phyloP scores from a whole-genome alignment of 2,329 filamentous ascomycete species.

The Stachybotrys elegans region DNA sequence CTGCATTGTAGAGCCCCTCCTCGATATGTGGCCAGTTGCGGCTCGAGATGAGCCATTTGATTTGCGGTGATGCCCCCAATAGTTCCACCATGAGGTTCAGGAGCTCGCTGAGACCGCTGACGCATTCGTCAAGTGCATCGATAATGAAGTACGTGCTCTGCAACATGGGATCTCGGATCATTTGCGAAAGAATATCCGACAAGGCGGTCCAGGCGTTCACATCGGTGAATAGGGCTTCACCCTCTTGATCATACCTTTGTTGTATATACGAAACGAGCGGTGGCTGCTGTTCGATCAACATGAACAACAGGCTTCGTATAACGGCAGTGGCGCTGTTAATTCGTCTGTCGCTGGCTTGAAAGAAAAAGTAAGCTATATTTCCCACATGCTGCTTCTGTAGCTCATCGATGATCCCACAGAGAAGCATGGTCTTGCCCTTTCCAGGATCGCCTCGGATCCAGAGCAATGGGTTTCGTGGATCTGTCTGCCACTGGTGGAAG shows the following conservation, averaged over 20 bases:
- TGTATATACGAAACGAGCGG: slow-evolving; percentile 26
- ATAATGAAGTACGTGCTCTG: slow-evolving; percentile 20
- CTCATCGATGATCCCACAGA: slow-evolving; percentile 21
- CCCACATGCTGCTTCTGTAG: not conserved
- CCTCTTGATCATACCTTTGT: slow-evolving; percentile 25
- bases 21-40: slow-evolving; percentile 34
- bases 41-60: slow-evolving; percentile 40
- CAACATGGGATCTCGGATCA: not conserved
- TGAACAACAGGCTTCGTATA: slow-evolving; percentile 36
- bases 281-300: slow-evolving; percentile 27
- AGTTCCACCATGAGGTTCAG: slow-evolving; percentile 18
- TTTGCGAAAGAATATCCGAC: not conserved
- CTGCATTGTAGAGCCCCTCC: slow-evolving; percentile 12
- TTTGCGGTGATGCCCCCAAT: not conserved
- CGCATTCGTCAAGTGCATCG: slow-evolving; percentile 43
- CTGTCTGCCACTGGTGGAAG: slow-evolving; percentile 10
- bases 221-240: slow-evolving; percentile 32
- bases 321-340: slow-evolving; percentile 34
- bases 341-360: slow-evolving; percentile 28
- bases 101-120: slow-evolving; percentile 20
- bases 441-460: slow-evolving; percentile 25
- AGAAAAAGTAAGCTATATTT: slow-evolving; percentile 31
- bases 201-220: slow-evolving; percentile 15
- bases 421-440: slow-evolving; percentile 31
- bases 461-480: not conserved